phyloP scores from a whole-genome alignment of 805 yeast species.

The Pachysolen tannophilus region DNA sequence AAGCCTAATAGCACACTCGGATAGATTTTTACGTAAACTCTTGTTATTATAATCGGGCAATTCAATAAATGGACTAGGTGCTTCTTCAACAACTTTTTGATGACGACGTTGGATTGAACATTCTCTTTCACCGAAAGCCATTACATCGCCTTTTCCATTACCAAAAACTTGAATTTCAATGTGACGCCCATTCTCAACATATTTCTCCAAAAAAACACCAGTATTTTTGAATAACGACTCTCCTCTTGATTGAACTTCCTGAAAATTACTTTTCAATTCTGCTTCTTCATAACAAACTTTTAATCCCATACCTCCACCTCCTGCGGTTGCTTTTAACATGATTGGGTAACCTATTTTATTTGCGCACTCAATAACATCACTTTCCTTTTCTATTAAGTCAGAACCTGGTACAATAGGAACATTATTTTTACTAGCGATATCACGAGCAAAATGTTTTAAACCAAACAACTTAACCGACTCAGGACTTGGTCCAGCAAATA shows the following conservation, averaged over 20 bases:
- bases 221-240: conserved; percentile 15
- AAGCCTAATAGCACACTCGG: conserved; percentile 14
- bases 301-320: conserved; percentile 25
- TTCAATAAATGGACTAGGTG: conserved; percentile 20
- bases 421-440: conserved; percentile 15
- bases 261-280: conserved; percentile 12
- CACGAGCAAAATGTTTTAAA: conserved; percentile 20
- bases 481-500: conserved; percentile 21
- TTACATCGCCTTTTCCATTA: conserved; percentile 19
- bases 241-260: conserved; percentile 19
- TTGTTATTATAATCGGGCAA: conserved; percentile 6
- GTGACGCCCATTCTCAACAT: conserved; percentile 18
- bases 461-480: conserved; percentile 19
- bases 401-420: conserved; percentile 23
- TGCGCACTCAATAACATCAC: conserved; percentile 12
- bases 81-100: conserved; percentile 22
- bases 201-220: conserved; percentile 20
- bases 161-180: conserved; percentile 23
- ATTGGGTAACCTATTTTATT: conserved; percentile 18
- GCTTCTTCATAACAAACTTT: conserved; percentile 13
- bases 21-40: conserved; percentile 13
- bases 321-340: conserved; percentile 22
- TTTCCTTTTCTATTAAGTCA: conserved; percentile 10
- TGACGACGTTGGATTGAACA: conserved; percentile 24
- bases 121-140: conserved; percentile 21